Conservation (phyloP, 1,284 basidiomycete genomes). For the Pholiota adiposa region DNA sequence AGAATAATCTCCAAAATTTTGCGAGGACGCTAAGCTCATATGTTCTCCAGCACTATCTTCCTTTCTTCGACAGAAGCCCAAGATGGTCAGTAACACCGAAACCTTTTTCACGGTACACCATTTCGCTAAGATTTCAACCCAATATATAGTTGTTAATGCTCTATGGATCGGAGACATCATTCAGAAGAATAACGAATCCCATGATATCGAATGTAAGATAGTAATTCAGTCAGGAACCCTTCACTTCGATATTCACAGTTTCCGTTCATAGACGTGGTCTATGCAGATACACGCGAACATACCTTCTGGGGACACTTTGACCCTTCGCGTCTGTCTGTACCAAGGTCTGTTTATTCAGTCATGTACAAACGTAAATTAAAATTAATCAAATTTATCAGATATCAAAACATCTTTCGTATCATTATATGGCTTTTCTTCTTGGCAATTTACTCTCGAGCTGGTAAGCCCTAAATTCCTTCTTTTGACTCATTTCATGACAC, state of each 20-base stretch:
- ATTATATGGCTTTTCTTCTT: conserved; percentile 86
- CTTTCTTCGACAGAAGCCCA: conserved; percentile 89
- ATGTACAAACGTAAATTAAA: not conserved
- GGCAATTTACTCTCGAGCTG: conserved; percentile 85
- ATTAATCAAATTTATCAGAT: conserved; percentile 42
- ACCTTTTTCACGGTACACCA: not conserved
- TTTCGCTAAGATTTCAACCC: too few species aligned
- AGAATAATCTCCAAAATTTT: conserved; percentile 19
- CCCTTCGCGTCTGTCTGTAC: conserved; percentile 84
- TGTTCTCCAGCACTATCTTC: conserved; percentile 72
- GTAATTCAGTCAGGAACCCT: not conserved
- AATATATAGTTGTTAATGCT: conserved; percentile 60
- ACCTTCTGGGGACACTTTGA: conserved; percentile 76
- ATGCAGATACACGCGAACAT: conserved; percentile 51
- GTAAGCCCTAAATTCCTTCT: conserved; percentile 37
- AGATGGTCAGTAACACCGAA: conserved; percentile 52
- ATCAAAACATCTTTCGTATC: conserved; percentile 80
- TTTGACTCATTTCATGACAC: conserved; percentile 13
- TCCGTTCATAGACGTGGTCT: conserved; percentile 57
- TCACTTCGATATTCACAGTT: not conserved
- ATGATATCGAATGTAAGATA: conserved; percentile 71
- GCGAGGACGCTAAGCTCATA: too few species aligned
- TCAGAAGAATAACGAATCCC: conserved; percentile 72
- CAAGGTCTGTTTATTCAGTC: conserved; percentile 56
- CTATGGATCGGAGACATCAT: conserved; percentile 86